phyloP scores from a whole-genome alignment of 2,329 filamentous ascomycete species.

The Mollisia scopiformis region DNA sequence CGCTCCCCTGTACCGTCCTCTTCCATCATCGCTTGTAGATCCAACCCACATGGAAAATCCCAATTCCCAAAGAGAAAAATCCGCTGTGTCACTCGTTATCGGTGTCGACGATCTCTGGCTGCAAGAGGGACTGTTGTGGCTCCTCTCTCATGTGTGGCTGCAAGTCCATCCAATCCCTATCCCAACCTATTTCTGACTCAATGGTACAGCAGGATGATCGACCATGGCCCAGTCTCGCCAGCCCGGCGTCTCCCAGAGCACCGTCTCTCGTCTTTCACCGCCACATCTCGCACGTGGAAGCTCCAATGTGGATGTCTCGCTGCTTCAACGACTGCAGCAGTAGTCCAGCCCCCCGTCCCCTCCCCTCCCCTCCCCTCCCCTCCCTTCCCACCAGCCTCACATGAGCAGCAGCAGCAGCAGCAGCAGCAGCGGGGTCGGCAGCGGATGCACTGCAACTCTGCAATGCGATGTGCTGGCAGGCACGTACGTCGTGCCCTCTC shows the following conservation, averaged over 20 bases:
- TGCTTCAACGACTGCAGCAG: not conserved
- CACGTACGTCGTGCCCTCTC: not conserved
- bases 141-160: not conserved
- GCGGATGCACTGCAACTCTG: not conserved
- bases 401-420: slow-evolving; percentile 3
- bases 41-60: not conserved
- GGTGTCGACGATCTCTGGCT: not conserved
- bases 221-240: not conserved
- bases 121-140: not conserved
- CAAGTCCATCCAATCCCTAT: not conserved
- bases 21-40: not conserved
- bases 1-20: not conserved
- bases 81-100: too few species aligned
- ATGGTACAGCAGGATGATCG: not conserved
- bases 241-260: not conserved
- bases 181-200: not conserved
- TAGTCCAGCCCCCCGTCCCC: not conserved
- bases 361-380: not conserved
- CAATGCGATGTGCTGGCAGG: slow-evolving; percentile 7
- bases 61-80: not conserved
- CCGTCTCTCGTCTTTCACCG: not conserved
- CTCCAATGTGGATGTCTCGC: not conserved
- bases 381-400: slow-evolving; percentile 13
- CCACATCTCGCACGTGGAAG: not conserved
- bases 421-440: not conserved